Evolutionary conservation across 2,329 filamentous ascomycete species (phyloP).

Genomic region (Beauveria scarabaeidicola): DNA sequence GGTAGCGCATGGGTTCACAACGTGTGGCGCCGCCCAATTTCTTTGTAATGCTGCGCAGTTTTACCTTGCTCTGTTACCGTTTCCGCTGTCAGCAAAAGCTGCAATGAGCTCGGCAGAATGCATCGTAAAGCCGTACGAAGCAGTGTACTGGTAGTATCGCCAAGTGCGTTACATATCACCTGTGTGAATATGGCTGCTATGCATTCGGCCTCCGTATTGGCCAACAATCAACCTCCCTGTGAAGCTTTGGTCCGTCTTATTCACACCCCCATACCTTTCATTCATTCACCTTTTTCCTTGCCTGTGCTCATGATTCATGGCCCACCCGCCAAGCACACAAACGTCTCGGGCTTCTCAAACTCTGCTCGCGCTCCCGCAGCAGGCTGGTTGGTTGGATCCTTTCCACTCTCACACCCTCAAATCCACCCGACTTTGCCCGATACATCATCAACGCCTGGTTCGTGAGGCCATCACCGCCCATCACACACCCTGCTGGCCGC

Average conservation of each 20-base stretch:
- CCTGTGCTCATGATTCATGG: conserved; percentile 25
- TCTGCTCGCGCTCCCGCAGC: background rate
- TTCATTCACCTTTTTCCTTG: conserved; percentile 3
- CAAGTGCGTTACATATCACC: background rate
- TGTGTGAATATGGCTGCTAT: background rate
- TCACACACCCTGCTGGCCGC: conserved; percentile 10
- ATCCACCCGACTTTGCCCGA: conserved; percentile 12
- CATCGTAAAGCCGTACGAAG: conserved; percentile 4
- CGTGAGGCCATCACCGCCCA: conserved; percentile 11
- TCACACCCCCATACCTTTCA: background rate
- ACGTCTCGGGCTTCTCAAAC: conserved; percentile 22
- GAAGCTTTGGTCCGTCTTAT: conserved; percentile 5
- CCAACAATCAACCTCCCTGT: background rate
- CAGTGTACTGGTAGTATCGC: background rate
- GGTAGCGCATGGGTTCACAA: background rate
- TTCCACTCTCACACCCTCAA: conserved; percentile 10
- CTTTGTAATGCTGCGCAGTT: background rate
- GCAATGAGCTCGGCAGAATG: background rate
- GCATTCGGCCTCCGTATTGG: background rate
- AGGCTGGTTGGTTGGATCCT: conserved; percentile 6
- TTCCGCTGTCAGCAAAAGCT: background rate
- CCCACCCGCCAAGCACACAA: conserved; percentile 23
- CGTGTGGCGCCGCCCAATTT: background rate
- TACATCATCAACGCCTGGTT: conserved; percentile 12
- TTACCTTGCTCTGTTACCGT: background rate